phyloP scores from a whole-genome alignment of 495 filamentous ascomycete genomes.

The Darksidea phi region DNA sequence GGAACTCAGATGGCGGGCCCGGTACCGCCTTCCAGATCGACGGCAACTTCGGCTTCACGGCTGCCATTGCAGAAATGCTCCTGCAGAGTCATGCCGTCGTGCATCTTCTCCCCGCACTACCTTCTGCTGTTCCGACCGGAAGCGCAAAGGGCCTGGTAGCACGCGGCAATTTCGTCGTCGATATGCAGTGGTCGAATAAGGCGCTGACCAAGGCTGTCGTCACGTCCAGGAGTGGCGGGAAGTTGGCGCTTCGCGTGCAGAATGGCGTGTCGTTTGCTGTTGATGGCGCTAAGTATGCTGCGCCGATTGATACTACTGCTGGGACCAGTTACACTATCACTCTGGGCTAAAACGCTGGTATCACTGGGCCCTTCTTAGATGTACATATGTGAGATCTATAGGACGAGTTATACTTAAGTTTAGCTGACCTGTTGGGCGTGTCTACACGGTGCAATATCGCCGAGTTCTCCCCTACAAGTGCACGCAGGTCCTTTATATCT shows the following conservation, averaged over 20 bases:
- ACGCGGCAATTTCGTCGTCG: constrained; percentile 12
- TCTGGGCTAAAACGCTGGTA: too few relatives aligned
- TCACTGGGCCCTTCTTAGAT: too few relatives aligned
- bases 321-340: constrained; percentile 10
- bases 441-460: too few relatives aligned
- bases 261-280: background rate
- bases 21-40: constrained; percentile 49
- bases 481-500: too few relatives aligned
- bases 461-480: too few relatives aligned
- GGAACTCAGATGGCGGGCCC: constrained; percentile 3
- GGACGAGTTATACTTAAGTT: too few relatives aligned
- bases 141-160: constrained; percentile 6
- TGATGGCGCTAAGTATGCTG: constrained; percentile 6
- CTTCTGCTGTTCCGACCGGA: constrained; percentile 5
- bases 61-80: constrained; percentile 53
- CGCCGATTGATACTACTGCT: constrained; percentile 12
- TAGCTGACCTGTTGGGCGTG: too few relatives aligned
- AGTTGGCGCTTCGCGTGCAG: constrained; percentile 5
- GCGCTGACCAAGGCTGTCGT: background rate
- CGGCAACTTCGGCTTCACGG: constrained; percentile 53
- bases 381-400: too few relatives aligned
- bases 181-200: constrained; percentile 2
- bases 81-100: constrained; percentile 50
- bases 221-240: constrained; percentile 9
- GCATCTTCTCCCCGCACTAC: constrained; percentile 5